Base-by-base conservation (phyloP, 169 alveolate species). In the Plasmodium coatneyi region DNA sequence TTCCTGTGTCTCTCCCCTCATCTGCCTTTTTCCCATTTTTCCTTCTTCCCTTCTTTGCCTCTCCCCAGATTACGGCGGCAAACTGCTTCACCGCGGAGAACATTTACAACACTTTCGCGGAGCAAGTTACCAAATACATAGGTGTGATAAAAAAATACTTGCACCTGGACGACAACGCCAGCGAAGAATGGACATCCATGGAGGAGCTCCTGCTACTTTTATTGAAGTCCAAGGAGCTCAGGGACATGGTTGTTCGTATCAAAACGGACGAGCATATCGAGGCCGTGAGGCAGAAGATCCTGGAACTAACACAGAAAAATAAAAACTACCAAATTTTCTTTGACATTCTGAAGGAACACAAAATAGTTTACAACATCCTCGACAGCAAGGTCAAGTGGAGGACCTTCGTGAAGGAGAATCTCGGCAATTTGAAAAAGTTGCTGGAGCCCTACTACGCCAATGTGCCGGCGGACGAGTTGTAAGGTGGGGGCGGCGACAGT, bases 231-330 rank as follows among this genome's bases (percentile, higher is more conserved):
- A 82, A 82, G 30, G 92, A 82, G 0, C 71, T 82, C 9, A n/a
- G 92, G 28, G 71, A 60, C 19, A 16, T 66, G 14, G 19, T 56
- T 1, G 28, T 19, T 34, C 71, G 72, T 0, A 25, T 82, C 34
- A 82, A 82, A 66, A 82, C 81, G 16, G 92, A 82, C 0, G 82
- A 82, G 28, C 79, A 60, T n/a, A 36, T 82, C 71, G 92, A 82
- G 43, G 32, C 71, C 6, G 81, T 70, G 25, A 32, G 92, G 39
- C 60, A 60, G 71, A 60, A 82, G 28, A 82, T 82, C 43, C 92
- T 60, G 25, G 71, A 82, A 1, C 28, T 82, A 9, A 70, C 60
- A 34, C 80, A 82, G 16, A 78, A 82, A 22, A 82, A 82, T 49
- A 82, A 66, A 66, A 82, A 82, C 43, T 82, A 82, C 43, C 71